These are phyloP conservation scores for Aureobasidium sp. DNA, from an alignment of 2,329 filamentous ascomycete species.

Conservation along the genomic window DNA sequence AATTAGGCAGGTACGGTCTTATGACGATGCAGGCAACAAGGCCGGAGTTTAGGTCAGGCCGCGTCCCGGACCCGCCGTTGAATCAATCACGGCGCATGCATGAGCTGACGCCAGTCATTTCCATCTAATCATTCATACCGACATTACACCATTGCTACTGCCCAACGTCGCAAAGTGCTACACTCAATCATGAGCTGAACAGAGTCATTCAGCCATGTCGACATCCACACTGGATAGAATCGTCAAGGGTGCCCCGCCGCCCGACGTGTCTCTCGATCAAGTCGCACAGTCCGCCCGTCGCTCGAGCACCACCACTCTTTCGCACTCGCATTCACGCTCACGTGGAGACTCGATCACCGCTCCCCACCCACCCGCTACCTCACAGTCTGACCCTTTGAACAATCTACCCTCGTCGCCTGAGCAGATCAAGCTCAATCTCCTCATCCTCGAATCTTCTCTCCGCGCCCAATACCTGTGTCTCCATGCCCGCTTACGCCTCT, in stretches of 20 bases:
- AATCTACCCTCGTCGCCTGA: conserved; percentile 83
- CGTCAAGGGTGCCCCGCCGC: conserved; percentile 78
- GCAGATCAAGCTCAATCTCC: conserved; percentile 95
- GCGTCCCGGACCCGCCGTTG: background rate
- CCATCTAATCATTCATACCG: background rate
- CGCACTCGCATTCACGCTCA: conserved; percentile 25
- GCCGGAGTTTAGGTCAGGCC: background rate
- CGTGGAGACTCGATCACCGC: conserved; percentile 25
- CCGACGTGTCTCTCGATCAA: conserved; percentile 44
- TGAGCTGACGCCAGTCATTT: background rate
- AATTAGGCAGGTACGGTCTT: background rate
- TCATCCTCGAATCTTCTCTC: conserved; percentile 91
- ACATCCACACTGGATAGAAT: conserved; percentile 63
- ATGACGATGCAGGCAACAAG: conserved; percentile 3
- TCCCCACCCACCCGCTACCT: conserved; percentile 28
- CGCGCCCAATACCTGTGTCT: conserved; percentile 89
- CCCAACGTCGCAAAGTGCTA: background rate
- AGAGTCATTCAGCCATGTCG: conserved; percentile 10
- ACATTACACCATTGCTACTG: background rate
- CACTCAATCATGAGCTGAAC: conserved; percentile 4
- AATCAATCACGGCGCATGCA: background rate
- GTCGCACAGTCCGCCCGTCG: conserved; percentile 32
- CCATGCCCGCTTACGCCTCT: conserved; percentile 78
- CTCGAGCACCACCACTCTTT: conserved; percentile 39
- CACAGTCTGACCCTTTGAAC: conserved; percentile 61